Evolutionary conservation across 768 basidiomycete genomes (phyloP).

Genomic region (Naematelia aurantialba): DNA sequence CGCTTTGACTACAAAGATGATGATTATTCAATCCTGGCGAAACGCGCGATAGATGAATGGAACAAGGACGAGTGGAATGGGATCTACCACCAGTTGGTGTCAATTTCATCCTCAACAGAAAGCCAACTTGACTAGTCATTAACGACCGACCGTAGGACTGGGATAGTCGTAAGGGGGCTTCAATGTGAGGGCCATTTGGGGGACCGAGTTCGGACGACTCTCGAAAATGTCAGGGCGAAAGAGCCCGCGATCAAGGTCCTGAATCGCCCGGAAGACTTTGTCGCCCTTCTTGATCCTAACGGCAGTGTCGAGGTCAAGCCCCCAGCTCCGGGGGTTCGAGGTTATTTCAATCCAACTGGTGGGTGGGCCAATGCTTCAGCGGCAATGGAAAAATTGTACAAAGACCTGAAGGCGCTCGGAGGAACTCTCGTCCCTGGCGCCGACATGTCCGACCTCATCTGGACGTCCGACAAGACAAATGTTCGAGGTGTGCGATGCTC

Average conservation of each 20-base stretch:
- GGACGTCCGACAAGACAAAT: neutral
- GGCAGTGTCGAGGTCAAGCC: conserved; percentile 1
- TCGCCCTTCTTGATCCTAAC: conserved; percentile 1
- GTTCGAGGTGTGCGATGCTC: conserved; percentile 13
- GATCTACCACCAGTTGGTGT: conserved; percentile 33
- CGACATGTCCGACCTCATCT: conserved; percentile 11
- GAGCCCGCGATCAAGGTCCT: conserved; percentile 5
- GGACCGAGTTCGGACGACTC: neutral
- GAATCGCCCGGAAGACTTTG: conserved; percentile 9
- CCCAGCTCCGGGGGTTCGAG: conserved; percentile 5
- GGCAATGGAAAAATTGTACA: conserved; percentile 18
- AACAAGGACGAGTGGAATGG: conserved; percentile 27
- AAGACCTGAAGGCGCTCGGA: conserved; percentile 6
- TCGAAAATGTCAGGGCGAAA: conserved; percentile 7
- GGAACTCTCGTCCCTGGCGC: conserved; percentile 13
- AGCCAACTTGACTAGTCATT: no score
- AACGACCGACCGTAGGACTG: conserved; percentile 10
- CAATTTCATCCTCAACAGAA: neutral
- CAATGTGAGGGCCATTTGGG: neutral
- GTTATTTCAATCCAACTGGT: conserved; percentile 21
- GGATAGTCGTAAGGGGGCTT: conserved; percentile 16
- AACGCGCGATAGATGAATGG: conserved; percentile 36
- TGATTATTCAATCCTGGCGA: conserved; percentile 34
- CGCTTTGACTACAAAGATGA: conserved; percentile 42
- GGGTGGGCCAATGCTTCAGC: conserved; percentile 23